Percentiles rank a stretch among this genome's conserved stretches.
Conservation (phyloP, 31 red algal species). For the Odonthalia washingtoniensis region DNA sequence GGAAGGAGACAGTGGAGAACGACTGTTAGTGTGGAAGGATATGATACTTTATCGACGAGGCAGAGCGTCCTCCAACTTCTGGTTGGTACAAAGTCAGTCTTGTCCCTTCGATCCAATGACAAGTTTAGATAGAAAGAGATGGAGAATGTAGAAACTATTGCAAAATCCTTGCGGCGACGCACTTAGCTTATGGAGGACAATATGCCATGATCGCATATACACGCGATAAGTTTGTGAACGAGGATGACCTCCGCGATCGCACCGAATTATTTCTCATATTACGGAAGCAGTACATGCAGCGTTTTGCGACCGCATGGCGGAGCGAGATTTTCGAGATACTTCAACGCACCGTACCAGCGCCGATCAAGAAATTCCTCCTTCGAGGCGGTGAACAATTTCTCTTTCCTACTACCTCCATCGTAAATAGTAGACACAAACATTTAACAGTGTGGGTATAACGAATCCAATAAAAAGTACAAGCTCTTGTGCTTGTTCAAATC, state of each 20-base stretch:
- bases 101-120: neutral
- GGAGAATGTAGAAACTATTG: neutral
- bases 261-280: neutral
- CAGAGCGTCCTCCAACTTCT: neutral
- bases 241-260: neutral
- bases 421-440: neutral
- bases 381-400: neutral
- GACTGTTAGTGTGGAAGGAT: too few relatives aligned
- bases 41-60: too few relatives aligned
- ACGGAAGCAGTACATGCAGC: neutral
- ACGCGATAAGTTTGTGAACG: neutral
- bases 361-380: neutral
- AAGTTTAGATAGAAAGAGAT: neutral
- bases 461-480: conserved; percentile 5
- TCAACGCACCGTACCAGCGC: too few relatives aligned
- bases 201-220: neutral
- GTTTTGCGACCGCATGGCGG: too few relatives aligned
- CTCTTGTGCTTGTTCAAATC: neutral
- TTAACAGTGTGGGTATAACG: too few relatives aligned
- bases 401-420: neutral
- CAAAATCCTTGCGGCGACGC: neutral
- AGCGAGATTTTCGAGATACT: too few relatives aligned
- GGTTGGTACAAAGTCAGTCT: neutral
- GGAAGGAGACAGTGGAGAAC: too few relatives aligned
- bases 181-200: neutral